Base-by-base conservation (phyloP, 176 grass and related monocot genomes). In the Canna indica region DNA sequence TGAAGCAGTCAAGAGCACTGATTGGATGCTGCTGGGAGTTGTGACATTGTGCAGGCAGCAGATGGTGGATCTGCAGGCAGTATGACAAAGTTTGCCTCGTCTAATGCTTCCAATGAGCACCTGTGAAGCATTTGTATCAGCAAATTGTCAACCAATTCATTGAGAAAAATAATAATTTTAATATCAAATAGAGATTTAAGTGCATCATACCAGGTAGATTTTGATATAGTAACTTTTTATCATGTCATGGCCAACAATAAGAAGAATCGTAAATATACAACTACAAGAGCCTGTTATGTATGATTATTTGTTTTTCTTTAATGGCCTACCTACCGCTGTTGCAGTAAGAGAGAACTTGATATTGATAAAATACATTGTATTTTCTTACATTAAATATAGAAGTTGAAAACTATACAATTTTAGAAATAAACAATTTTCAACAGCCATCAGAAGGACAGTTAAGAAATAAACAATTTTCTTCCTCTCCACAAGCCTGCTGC, bases 41-140 rank as follows among this genome's bases (percentile, higher is more conserved):
- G 52, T 30, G 65, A 59, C 34, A 31, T 52, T 52, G 28, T 59
- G 35, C 33, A 69, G 24, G 48, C 64, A 69, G 42, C 22, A 13
- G 48, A 31, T 38, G 26, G 36, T 44, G 13, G 14, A 59, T 44
- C 25, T 61, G n/a, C 22, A 27, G 53, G 36, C 34, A 69, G 17
- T 29, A 6, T 14, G 18, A 39, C n/a, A 27, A 9, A 33, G 25
- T 68, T 59, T 77, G 17, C 50, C 39, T 69, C 34, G 36, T 45
- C 16, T 59, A 8, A 50, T 29, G 22, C 65, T 42, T 77, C 35
- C 25, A 28, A 26, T 60, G 18, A 45, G 8, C 17, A 45, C 36
- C 65, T 77, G 65, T 77, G 17, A n/a, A 26, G 29, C 7, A 66
- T 36, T 13, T 27, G 18, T 50, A 46, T 66, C 33, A 76, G 30